Evolutionary conservation across 345 rosid species (phyloP).

Genomic region (Heritiera fomes): DNA sequence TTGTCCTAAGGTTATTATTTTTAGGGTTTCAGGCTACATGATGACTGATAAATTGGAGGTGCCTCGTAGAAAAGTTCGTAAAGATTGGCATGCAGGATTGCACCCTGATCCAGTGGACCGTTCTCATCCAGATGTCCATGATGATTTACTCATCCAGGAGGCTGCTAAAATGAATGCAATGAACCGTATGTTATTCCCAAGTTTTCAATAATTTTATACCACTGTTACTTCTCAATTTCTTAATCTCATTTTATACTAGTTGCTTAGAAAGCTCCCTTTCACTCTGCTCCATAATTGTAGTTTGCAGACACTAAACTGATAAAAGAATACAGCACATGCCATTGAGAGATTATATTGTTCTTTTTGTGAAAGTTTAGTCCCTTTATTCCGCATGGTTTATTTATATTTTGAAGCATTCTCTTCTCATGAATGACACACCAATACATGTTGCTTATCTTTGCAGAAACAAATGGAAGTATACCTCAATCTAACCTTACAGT

Average conservation of each 20-base stretch:
- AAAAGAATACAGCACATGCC: neutral
- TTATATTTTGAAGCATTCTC: constrained; percentile 15
- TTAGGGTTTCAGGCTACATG: constrained; percentile 90
- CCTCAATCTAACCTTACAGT: constrained; percentile 45
- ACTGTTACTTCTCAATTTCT: constrained; percentile 9
- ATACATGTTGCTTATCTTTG: constrained; percentile 34
- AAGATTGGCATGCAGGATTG: constrained; percentile 92
- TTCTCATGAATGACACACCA: constrained; percentile 23
- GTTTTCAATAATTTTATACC: constrained; percentile 3
- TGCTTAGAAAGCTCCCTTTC: neutral
- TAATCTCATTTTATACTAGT: constrained; percentile 8
- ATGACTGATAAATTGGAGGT: constrained; percentile 92
- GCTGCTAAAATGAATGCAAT: constrained; percentile 52
- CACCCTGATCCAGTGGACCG: constrained; percentile 89
- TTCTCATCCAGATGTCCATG: constrained; percentile 89
- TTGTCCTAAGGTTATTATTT: constrained; percentile 22
- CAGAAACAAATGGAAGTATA: constrained; percentile 52
- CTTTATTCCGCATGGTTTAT: constrained; percentile 17
- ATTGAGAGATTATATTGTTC: neutral
- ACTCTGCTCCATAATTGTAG: neutral
- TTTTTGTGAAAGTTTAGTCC: neutral
- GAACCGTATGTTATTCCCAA: constrained; percentile 54
- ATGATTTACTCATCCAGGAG: constrained; percentile 59
- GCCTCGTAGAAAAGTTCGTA: constrained; percentile 85
- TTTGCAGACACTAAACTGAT: constrained; percentile 1